Conservation (phyloP, 1,284 basidiomycete genomes). For the Chalciporus piperatoides region DNA sequence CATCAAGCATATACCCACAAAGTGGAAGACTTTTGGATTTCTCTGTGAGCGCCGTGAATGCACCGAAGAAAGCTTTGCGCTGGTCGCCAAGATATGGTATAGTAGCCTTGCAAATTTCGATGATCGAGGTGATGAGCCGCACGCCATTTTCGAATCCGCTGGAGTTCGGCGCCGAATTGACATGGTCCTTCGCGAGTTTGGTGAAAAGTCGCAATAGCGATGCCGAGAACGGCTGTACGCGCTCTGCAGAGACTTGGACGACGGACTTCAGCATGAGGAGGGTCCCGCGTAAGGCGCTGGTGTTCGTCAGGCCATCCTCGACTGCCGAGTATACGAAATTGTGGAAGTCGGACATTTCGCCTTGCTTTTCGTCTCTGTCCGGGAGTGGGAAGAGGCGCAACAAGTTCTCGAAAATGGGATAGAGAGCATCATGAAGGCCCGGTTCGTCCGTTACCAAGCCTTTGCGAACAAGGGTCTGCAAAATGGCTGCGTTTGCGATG, state of each 20-base stretch:
- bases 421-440: slow-evolving; percentile 73
- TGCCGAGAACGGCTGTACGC: slow-evolving; percentile 78
- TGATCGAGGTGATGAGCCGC: slow-evolving; percentile 59
- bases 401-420: slow-evolving; percentile 85
- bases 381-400: slow-evolving; percentile 80
- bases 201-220: slow-evolving; percentile 83
- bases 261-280: slow-evolving; percentile 88
- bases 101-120: slow-evolving; percentile 70
- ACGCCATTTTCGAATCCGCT: slow-evolving; percentile 56
- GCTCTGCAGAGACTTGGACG: slow-evolving; percentile 79
- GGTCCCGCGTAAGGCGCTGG: slow-evolving; percentile 72
- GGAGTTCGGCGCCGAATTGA: slow-evolving; percentile 49
- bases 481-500: slow-evolving; percentile 65
- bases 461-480: slow-evolving; percentile 89
- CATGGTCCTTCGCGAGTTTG: slow-evolving; percentile 88
- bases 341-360: slow-evolving; percentile 76
- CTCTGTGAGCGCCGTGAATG: slow-evolving; percentile 81
- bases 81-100: slow-evolving; percentile 68
- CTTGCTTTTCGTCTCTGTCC: slow-evolving; percentile 74
- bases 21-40: slow-evolving; percentile 85
- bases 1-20: slow-evolving; percentile 84
- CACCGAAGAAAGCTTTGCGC: slow-evolving; percentile 69
- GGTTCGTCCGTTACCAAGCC: slow-evolving; percentile 79
- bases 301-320: slow-evolving; percentile 77
- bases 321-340: slow-evolving; percentile 74